Evolutionary conservation across 768 basidiomycete species (phyloP), one percentile per base, ranked within the genome.

Genomic region (Pleurotus cornucopiae): DNA sequence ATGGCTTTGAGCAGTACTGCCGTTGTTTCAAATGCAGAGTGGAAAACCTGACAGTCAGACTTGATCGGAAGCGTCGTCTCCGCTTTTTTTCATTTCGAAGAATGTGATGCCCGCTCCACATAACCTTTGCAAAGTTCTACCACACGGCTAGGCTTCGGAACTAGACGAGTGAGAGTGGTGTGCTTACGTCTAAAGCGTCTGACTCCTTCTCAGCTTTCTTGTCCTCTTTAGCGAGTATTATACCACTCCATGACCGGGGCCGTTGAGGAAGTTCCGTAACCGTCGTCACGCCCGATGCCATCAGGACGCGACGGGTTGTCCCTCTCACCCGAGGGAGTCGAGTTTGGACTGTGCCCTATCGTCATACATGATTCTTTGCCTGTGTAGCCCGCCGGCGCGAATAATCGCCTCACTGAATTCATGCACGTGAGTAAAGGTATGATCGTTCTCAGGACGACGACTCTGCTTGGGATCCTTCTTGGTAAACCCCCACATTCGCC

Each of bases 21-120:
- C 7, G 30, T 34, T 9, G 7, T 34, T 7, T 34, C 30, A 7
- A 34, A 34, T 11, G 30, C 6, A 3, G 30, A 11, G 11, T 11
- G 30, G 6, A 43, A 43, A 2, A 14, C 41, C 20, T 43, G n/a
- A 13, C 41, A 43, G 13, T 43, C 41, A 6, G 41, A 43, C 12
- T 5, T 43, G 14, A 18, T 18, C 18, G 18, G 18, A 18, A 18
- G 18, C 18, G 18, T 18, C 18, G 41, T 13, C 20, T 43, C 41
- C 20, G 41, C 41, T 43, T 6, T 5, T 9, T 1, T 43, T 72
- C 23, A 23, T 23, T 23, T 23, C 23, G 23, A 23, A 23, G 23
- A 23, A 4, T 23, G 23, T 23, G 23, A 20, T 65, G 59, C 14
- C 67, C 41, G 45, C 59, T 63, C 67, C 66, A 67, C 25, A 72